Conservation (phyloP, 257 asterid species). For the Cruciata laevipes region DNA sequence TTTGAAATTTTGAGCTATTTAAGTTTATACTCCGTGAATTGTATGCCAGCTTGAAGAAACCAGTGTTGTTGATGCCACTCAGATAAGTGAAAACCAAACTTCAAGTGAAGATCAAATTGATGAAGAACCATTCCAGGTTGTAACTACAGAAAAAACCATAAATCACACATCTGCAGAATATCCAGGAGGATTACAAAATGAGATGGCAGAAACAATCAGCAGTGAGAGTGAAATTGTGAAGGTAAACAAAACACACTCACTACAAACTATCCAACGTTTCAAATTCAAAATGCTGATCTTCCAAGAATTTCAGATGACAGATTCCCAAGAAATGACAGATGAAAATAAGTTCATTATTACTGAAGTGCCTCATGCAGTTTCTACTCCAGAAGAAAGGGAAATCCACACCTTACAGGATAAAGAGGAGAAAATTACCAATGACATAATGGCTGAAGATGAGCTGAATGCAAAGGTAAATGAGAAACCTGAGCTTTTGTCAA, state of each 20-base stretch:
- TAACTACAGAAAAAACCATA: no score
- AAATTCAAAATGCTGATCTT: background rate
- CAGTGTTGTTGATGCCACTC: no score
- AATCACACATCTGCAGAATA: no score
- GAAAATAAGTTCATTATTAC: background rate
- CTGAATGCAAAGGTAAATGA: background rate
- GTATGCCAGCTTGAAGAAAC: no score
- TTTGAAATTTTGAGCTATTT: no score
- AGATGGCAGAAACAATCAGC: conserved; percentile 1
- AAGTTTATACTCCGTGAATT: no score
- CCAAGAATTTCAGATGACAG: background rate
- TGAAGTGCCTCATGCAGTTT: conserved; percentile 6
- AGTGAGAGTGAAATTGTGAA: background rate
- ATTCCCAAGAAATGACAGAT: conserved; percentile 4
- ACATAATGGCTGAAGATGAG: conserved; percentile 7
- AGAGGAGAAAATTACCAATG: background rate
- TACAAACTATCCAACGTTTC: background rate
- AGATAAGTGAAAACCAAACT: no score
- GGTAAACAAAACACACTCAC: background rate
- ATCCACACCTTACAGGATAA: background rate
- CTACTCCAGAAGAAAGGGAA: background rate
- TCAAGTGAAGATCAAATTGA: no score
- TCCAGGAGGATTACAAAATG: no score
- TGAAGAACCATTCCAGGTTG: no score
- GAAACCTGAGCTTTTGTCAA: background rate